phyloP scores from a whole-genome alignment of 164 flowering plant species.

The Chloranthus sessilifolius region DNA sequence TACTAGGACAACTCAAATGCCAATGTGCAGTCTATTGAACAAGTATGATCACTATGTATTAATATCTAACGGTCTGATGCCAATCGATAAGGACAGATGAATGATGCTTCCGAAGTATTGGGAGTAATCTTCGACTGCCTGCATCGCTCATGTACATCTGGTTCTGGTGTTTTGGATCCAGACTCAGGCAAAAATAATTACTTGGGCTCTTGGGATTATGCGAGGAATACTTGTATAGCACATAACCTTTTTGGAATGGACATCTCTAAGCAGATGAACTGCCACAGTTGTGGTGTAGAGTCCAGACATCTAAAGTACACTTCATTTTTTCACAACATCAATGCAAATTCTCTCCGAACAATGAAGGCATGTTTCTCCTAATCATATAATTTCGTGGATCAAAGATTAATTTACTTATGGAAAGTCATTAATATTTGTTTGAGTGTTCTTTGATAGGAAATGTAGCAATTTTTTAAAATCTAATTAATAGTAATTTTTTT shows the following conservation, averaged over 20 bases:
- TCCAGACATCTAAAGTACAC: conserved; percentile 87
- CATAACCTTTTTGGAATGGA: conserved; percentile 93
- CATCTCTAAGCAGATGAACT: conserved; percentile 82
- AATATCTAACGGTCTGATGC: too few species aligned
- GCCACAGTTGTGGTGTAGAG: conserved; percentile 70
- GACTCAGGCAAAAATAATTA: conserved; percentile 53
- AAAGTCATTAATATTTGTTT: too few species aligned
- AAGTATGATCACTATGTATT: too few species aligned
- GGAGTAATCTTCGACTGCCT: conserved; percentile 92
- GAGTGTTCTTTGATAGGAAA: too few species aligned
- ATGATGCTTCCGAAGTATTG: conserved; percentile 98
- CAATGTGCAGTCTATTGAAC: too few species aligned
- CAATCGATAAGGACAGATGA: conserved; percentile 99
- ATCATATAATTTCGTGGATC: too few species aligned
- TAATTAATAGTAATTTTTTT: not conserved
- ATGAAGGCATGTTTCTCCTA: conserved; percentile 67
- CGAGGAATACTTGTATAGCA: conserved; percentile 59
- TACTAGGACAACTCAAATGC: too few species aligned
- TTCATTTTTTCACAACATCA: conserved; percentile 87
- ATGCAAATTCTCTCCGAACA: conserved; percentile 89
- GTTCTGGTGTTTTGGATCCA: conserved; percentile 37
- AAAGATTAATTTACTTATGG: too few species aligned
- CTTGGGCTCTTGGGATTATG: conserved; percentile 78
- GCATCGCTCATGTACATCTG: conserved; percentile 57
- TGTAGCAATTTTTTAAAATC: not conserved